phyloP scores from a whole-genome alignment of 2,329 filamentous ascomycete genomes.

The Trichoderma atroviride region DNA sequence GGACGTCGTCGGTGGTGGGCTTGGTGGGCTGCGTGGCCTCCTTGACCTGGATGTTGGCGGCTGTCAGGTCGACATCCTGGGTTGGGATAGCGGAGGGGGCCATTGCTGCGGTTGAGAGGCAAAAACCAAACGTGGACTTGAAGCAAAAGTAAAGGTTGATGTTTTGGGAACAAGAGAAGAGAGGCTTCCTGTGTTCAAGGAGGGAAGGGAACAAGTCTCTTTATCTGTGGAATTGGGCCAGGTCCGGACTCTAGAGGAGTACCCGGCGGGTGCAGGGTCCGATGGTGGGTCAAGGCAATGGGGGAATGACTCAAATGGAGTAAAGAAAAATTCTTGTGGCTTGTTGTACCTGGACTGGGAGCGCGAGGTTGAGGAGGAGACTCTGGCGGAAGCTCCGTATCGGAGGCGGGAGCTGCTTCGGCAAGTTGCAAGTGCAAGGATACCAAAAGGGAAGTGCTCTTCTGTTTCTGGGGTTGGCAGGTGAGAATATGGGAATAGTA shows the following conservation, averaged over 20 bases:
- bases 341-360: background rate
- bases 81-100: constrained; percentile 51
- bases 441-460: background rate
- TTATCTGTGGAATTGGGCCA: background rate
- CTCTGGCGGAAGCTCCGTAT: background rate
- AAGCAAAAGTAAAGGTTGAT: background rate
- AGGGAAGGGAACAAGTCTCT: background rate
- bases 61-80: constrained; percentile 55
- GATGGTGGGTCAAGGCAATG: constrained; percentile 23
- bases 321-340: background rate
- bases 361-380: background rate
- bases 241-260: background rate
- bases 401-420: background rate
- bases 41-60: constrained; percentile 56
- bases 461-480: background rate
- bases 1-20: constrained; percentile 40
- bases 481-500: background rate
- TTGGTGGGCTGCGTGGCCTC: constrained; percentile 42
- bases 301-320: constrained; percentile 21
- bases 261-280: constrained; percentile 8
- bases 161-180: background rate
- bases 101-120: constrained; percentile 42
- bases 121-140: background rate
- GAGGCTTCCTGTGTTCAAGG: background rate
- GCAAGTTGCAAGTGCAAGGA: background rate